Evolutionary conservation across 805 yeast species (phyloP), one percentile per base, ranked within the genome.

Genomic region (Ogataea kodamae): DNA sequence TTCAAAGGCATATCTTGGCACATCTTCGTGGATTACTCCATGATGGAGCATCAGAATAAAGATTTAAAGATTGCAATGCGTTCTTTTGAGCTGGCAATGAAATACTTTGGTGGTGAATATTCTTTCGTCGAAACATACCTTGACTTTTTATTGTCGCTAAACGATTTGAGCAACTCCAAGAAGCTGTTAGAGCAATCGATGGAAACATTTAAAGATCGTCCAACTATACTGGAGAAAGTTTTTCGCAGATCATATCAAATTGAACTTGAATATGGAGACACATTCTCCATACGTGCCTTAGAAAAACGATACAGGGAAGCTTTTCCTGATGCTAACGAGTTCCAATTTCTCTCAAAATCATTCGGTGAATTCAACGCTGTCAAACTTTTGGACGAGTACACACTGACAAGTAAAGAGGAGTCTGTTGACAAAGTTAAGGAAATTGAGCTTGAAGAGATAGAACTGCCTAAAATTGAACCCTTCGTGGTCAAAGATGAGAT

Each of bases 101-200:
- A 77, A 52, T 48, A 59, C 28, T 61, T 56, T 15, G 62, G 61
- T 22, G 59, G 67, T 10, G 65, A 77, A 42, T 81, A 81, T 5
- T 73, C 68, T 15, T 89, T 78, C 52, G 67, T 87, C 20, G 65
- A 70, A 41, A 72, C 73, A 30, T 90, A 90, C 55, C 63, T 90
- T 46, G 74, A 80, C 40, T 89, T 82, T 51, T 63, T 92, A 43
- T 71, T 87, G 13, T 62, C 70, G 40, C 67, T 73, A 17, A 81
- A 81, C 48, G 89, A 78, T 61, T 62, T 82, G 50, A 70, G 76
- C 4, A 71, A 83, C 49, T 83, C 88, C 11, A 80, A 90, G 47
- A 84, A 87, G 6, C 67, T 87, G 22, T 81, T 90, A 54, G 97
- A 92, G 57, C 71, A 82, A 3, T 77, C 88, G 0, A 67, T 82